Conservation (phyloP, 805 yeast species). For the Scheffersomyces amazonensis region DNA sequence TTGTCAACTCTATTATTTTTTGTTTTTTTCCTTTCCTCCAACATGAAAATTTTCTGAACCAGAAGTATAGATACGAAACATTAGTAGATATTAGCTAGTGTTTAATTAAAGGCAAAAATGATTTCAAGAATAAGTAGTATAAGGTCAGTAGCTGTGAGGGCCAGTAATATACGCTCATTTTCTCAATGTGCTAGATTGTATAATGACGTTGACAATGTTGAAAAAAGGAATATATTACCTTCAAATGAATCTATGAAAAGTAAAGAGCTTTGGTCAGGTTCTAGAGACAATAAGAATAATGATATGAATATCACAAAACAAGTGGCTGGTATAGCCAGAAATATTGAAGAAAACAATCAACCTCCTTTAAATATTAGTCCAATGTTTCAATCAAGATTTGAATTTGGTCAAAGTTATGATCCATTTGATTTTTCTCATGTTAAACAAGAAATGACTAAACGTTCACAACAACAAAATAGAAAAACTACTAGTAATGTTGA, state of each 20-base stretch:
- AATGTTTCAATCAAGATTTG: constrained; percentile 44
- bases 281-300: too few relatives aligned
- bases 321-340: constrained; percentile 34
- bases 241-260: constrained; percentile 32
- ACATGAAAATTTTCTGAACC: too few relatives aligned
- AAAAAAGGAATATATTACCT: constrained; percentile 15
- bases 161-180: neutral
- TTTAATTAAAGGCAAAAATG: neutral
- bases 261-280: too few relatives aligned
- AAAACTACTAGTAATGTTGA: constrained; percentile 13
- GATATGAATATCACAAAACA: constrained; percentile 22
- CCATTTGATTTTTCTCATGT: constrained; percentile 78
- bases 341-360: constrained; percentile 23
- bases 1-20: too few relatives aligned
- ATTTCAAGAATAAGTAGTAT: neutral
- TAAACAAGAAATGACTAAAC: constrained; percentile 49
- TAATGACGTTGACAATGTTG: too few relatives aligned
- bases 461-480: constrained; percentile 19
- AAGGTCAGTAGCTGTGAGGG: neutral
- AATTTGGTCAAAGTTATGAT: constrained; percentile 58
- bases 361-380: constrained; percentile 34
- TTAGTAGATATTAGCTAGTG: too few relatives aligned
- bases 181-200: neutral
- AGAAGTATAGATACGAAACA: too few relatives aligned
- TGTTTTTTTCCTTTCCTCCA: neutral